These are phyloP conservation scores for Camillea tinctor DNA, from an alignment of 2,329 filamentous ascomycete species.

Conservation along the genomic window DNA sequence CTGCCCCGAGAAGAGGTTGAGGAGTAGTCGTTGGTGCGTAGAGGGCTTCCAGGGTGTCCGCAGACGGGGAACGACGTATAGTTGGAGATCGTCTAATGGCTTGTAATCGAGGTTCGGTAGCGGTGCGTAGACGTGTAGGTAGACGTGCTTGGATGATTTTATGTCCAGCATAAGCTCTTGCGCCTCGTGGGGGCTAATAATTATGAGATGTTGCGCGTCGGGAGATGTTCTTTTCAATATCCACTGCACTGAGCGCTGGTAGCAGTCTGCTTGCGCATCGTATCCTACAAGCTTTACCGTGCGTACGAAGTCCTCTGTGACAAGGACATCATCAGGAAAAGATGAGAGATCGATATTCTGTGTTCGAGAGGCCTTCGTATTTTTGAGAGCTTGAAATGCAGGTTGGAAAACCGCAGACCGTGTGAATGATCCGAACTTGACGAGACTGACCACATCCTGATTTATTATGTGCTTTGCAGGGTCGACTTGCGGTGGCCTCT, in stretches of 20 bases:
- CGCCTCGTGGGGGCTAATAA: slow-evolving; percentile 28
- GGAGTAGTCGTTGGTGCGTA: slow-evolving; percentile 15
- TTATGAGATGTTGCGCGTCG: slow-evolving; percentile 14
- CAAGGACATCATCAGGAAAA: slow-evolving; percentile 35
- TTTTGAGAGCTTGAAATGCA: slow-evolving; percentile 44
- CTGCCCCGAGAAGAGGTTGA: slow-evolving; percentile 68
- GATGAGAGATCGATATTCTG: slow-evolving; percentile 33
- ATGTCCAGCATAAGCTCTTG: slow-evolving; percentile 17
- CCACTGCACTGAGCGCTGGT: slow-evolving; percentile 21
- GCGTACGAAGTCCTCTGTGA: slow-evolving; percentile 16
- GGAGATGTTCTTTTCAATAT: slow-evolving; percentile 1
- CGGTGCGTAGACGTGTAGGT: slow-evolving; percentile 23
- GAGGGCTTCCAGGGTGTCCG: background rate
- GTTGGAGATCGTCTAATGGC: slow-evolving; percentile 16
- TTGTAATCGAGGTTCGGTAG: slow-evolving; percentile 9
- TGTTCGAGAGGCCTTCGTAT: slow-evolving; percentile 39
- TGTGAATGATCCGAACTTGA: slow-evolving; percentile 34
- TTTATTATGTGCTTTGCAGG: slow-evolving; percentile 45
- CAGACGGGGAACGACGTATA: slow-evolving; percentile 18
- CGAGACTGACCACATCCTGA: slow-evolving; percentile 40
- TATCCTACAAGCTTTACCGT: slow-evolving; percentile 1
- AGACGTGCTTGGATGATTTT: slow-evolving; percentile 4
- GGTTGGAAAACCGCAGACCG: slow-evolving; percentile 37
- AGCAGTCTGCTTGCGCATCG: slow-evolving; percentile 10
- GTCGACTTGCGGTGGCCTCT: slow-evolving; percentile 42